Evolutionary conservation across 164 flowering plant species (phyloP), one percentile per base, ranked within the genome.

Genomic region (Taxillus chinensis): DNA sequence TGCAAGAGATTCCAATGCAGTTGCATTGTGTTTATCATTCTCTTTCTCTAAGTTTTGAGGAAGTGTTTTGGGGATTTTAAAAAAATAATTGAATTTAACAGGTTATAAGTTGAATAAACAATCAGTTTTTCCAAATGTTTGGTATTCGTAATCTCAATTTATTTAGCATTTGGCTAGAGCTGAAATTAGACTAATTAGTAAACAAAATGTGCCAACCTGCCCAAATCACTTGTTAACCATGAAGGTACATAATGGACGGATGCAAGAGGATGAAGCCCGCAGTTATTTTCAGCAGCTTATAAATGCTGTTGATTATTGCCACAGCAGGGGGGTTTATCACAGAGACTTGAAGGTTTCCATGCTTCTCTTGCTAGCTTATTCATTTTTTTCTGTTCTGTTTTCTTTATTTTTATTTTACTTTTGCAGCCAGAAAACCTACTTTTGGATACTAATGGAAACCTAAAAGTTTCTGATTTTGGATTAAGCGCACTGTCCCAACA

Each of bases 181-280:
- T 27, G 27, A 27, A 27, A 27, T 27, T 27, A 27, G 59, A 7
- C 15, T 41, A 16, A 8, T 62, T 51, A n/a, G 27, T 0, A 8
- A 17, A 12, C 5, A 17, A 50, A 27, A 27, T 27, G 27, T 27
- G 27, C 27, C 27, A 27, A 27, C 27, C 27, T 27, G 27, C 27
- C 27, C 27, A 27, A 27, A 27, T 40, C 40, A 39, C 41, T 14
- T 50, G 48, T 17, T 58, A 45, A n/a, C 57, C 61, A 37, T 65
- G 60, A 66, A 88, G 95, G 91, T 83, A 62, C 83, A 88, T 60
- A 63, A 83, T 67, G 96, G 92, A 17, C 81, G 46, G 46, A 6
- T 43, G 10, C 7, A 43, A 9, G 46, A 43, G 46, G 46, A 43
- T 6, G 46, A 6, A 6, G 46, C 46, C 7, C 46, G 46, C 7